Evolutionary conservation across 306 rosid species (phyloP), one percentile per base, ranked within the genome.

Genomic region (Cicer cuneatum): DNA sequence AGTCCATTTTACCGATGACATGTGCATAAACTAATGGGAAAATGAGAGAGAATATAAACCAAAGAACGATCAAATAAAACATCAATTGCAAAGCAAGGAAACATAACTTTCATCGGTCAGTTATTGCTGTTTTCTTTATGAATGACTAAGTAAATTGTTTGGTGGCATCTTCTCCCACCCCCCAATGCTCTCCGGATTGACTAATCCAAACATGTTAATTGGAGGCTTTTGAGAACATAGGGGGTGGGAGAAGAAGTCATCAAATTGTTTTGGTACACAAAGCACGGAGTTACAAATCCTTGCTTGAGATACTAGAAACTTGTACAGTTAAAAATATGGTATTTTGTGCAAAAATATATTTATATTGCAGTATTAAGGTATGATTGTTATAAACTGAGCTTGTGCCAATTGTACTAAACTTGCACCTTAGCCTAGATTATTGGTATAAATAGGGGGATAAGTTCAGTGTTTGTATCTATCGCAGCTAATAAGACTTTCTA

Each of bases 11-110:
- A 41, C n/a, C 24, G 66, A 82, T 69, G 49, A 70, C 10, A 41
- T 18, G 48, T 8, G 35, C 43, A 19, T 71, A n/a, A 24, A 14
- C 65, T 54, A 67, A 58, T 47, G 42, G 71, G 38, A 7, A 59
- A 24, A 52, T 33, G 7, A 10, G 1, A 41, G 18, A 70, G 56
- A 35, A 72, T 53, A 49, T 19, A 18, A 60, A 69, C 47, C 39
- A 60, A 18, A 70, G 56, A 60, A 60, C 8, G 8, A 39, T 68
- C 54, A 69, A 49, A 19, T 40, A 37, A 46, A 69, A 68, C 24
- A 68, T 68, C 2, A 57, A 15, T 12, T 68, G 64, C 56, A 69
- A 59, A 78, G 39, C 45, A 57, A 47, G 21, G 39, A 59, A 77
- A 76, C 16, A 10, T 16, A 40, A 76, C 62, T 10, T 56, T 21